A percentile compares a stretch with the other conserved stretches of the same genome.
phyloP scores from a whole-genome alignment of 495 filamentous ascomycete species.

The Neurospora sp. region DNA sequence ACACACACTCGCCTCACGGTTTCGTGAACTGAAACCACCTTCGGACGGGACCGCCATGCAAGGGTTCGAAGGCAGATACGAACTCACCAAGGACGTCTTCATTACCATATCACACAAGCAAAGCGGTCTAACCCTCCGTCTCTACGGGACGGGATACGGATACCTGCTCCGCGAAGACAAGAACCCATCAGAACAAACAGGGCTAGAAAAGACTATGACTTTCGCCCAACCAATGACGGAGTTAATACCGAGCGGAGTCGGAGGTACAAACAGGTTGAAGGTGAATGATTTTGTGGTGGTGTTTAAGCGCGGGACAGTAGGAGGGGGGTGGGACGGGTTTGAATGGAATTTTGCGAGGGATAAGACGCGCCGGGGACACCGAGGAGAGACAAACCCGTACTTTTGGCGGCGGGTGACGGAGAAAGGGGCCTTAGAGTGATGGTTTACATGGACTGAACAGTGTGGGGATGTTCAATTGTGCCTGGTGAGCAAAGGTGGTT shows the following conservation, averaged over 20 bases:
- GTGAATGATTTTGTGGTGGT: constrained; percentile 1
- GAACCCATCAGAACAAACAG: neutral
- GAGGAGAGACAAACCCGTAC: neutral
- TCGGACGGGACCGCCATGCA: neutral
- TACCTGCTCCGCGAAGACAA: constrained; percentile 5
- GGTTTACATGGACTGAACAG: neutral
- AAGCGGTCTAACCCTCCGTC: neutral
- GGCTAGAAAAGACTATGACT: constrained; percentile 1
- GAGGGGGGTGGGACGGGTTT: neutral
- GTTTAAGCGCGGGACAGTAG: neutral
- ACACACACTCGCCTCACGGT: neutral
- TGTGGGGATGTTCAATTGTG: neutral
- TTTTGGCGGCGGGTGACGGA: neutral
- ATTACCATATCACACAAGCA: neutral
- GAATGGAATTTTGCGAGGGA: neutral
- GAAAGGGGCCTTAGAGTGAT: neutral
- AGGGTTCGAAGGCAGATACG: neutral
- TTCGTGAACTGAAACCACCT: neutral
- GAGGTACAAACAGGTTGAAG: constrained; percentile 4
- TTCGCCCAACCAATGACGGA: constrained; percentile 9
- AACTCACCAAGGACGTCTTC: neutral
- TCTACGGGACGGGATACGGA: neutral
- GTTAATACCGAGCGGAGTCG: constrained; percentile 3
- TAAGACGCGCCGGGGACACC: neutral
- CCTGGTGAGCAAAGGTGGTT: neutral